phyloP scores from a whole-genome alignment of 2,329 filamentous ascomycete genomes.

The Arthrinium phaeospermum region DNA sequence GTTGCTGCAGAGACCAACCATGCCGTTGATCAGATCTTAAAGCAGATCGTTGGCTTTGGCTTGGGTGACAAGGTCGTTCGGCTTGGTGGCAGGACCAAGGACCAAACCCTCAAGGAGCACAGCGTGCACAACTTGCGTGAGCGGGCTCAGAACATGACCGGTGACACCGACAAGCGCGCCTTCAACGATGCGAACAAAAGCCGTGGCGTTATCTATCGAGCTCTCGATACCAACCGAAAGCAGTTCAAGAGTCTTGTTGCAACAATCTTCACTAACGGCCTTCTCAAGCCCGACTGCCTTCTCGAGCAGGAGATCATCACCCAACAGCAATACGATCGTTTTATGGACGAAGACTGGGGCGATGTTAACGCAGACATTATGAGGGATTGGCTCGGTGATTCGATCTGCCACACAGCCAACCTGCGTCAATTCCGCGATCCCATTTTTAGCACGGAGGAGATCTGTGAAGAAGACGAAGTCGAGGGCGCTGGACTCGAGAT shows the following conservation, averaged over 20 bases:
- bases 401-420: slow-evolving; percentile 44
- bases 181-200: slow-evolving; percentile 29
- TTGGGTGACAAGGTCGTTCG: slow-evolving; percentile 63
- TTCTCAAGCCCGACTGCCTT: slow-evolving; percentile 59
- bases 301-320: slow-evolving; percentile 67
- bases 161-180: background rate
- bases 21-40: slow-evolving; percentile 81
- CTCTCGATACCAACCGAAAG: slow-evolving; percentile 35
- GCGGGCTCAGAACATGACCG: slow-evolving; percentile 25
- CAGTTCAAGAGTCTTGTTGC: slow-evolving; percentile 49
- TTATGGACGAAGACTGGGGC: slow-evolving; percentile 51
- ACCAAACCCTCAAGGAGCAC: slow-evolving; percentile 66
- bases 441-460: slow-evolving; percentile 35
- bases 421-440: slow-evolving; percentile 30
- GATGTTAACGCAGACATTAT: slow-evolving; percentile 43
- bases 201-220: slow-evolving; percentile 34
- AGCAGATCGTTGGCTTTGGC: slow-evolving; percentile 60
- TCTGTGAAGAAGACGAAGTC: slow-evolving; percentile 61
- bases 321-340: slow-evolving; percentile 65
- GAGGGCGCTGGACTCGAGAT: slow-evolving; percentile 60
- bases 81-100: slow-evolving; percentile 71
- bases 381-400: slow-evolving; percentile 61
- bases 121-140: slow-evolving; percentile 68
- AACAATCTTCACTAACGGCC: slow-evolving; percentile 44
- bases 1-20: slow-evolving; percentile 90